These are phyloP conservation scores for Fusarium guadeloupense DNA, from an alignment of 2,329 filamentous ascomycete species.

Conservation along the genomic window DNA sequence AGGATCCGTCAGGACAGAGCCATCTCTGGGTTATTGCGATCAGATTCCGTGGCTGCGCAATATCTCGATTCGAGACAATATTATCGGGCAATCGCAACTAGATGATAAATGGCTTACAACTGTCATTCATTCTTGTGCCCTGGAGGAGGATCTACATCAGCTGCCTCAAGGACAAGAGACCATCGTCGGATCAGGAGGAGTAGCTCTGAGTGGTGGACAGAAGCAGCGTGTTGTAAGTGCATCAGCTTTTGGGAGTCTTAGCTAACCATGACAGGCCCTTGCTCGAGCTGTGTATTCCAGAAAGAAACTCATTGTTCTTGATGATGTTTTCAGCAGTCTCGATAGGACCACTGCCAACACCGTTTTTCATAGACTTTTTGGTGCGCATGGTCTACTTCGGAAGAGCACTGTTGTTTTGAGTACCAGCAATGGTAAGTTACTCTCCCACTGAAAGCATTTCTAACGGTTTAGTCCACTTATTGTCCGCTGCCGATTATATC, in stretches of 20 bases:
- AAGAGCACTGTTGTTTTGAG: slow-evolving; percentile 46
- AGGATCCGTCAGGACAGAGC: slow-evolving; percentile 42
- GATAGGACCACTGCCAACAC: slow-evolving; percentile 55
- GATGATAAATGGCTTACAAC: slow-evolving; percentile 44
- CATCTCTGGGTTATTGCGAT: slow-evolving; percentile 52
- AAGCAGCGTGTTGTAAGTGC: slow-evolving; percentile 52
- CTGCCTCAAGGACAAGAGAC: slow-evolving; percentile 47
- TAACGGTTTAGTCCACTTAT: slow-evolving; percentile 35
- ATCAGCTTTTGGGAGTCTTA: background rate
- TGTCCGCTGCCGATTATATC: slow-evolving; percentile 38
- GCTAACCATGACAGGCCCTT: slow-evolving; percentile 45
- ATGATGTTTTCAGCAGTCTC: slow-evolving; percentile 58
- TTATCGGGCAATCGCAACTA: slow-evolving; percentile 45
- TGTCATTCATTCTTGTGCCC: slow-evolving; percentile 47
- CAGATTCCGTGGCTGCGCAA: slow-evolving; percentile 58
- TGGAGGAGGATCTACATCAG: slow-evolving; percentile 50
- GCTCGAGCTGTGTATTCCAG: slow-evolving; percentile 58
- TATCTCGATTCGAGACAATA: slow-evolving; percentile 50
- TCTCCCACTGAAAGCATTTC: fast-evolving
- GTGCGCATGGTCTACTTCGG: slow-evolving; percentile 52
- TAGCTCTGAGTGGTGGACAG: slow-evolving; percentile 56
- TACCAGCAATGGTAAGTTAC: slow-evolving; percentile 7
- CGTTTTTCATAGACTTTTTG: slow-evolving; percentile 55
- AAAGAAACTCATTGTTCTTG: slow-evolving; percentile 53
- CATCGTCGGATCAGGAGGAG: slow-evolving; percentile 53